Conservation (phyloP, 2,329 filamentous ascomycete species). For the Xylariaceae sp. region DNA sequence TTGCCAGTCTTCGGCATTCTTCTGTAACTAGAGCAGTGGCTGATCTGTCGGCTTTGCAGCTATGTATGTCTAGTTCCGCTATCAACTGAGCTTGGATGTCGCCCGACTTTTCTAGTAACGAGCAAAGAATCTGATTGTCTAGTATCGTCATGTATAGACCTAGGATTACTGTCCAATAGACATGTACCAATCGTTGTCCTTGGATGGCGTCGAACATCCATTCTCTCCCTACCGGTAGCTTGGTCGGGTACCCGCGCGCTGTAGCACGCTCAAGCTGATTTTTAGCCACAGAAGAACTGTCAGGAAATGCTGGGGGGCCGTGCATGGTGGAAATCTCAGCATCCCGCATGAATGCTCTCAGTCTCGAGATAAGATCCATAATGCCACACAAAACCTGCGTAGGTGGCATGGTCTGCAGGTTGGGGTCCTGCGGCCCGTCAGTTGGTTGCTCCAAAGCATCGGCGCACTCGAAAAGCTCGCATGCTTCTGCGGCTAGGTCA, state of each 20-base stretch:
- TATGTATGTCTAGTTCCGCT: background rate
- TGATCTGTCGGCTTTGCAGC: background rate
- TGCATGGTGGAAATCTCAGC: slow-evolving; percentile 8
- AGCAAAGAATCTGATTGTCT: slow-evolving; percentile 19
- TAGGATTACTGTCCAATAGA: slow-evolving; percentile 27
- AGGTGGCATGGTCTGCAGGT: background rate
- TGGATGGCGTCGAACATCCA: slow-evolving; percentile 27
- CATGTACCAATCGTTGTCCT: slow-evolving; percentile 25
- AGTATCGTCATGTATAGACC: slow-evolving; percentile 30
- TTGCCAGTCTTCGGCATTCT: slow-evolving; percentile 26
- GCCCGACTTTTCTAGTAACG: slow-evolving; percentile 8
- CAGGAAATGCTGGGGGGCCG: slow-evolving; percentile 16
- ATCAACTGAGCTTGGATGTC: background rate
- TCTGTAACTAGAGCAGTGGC: slow-evolving; percentile 10
- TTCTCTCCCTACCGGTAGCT: slow-evolving; percentile 4
- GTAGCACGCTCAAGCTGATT: slow-evolving; percentile 9
- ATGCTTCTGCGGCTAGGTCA: slow-evolving; percentile 25
- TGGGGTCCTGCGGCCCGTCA: background rate
- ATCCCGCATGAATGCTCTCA: slow-evolving; percentile 17
- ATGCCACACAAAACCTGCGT: slow-evolving; percentile 12
- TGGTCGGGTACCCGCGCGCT: slow-evolving; percentile 27
- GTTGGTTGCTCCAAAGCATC: slow-evolving; percentile 12
- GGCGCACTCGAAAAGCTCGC: slow-evolving; percentile 24
- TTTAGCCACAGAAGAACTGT: background rate
- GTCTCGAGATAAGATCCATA: slow-evolving; percentile 16